These are phyloP conservation scores for Yamadazyma buinensis DNA, from an alignment of 1,139 yeast genomes.

Conservation along the genomic window DNA sequence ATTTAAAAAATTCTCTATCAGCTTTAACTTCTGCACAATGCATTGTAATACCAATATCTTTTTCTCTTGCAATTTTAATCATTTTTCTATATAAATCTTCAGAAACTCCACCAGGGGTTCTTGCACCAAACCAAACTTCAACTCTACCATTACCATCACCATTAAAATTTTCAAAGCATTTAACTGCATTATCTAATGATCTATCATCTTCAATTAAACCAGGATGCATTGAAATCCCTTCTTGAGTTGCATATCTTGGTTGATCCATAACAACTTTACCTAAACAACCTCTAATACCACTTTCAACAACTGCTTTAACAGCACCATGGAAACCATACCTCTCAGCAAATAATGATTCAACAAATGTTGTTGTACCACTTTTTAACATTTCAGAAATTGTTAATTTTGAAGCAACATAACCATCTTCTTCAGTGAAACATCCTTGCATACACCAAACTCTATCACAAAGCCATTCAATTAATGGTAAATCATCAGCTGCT, in stretches of 20 bases:
- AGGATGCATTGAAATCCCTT: slow-evolving; percentile 12
- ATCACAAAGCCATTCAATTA: slow-evolving; percentile 20
- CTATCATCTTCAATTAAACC: slow-evolving; percentile 12
- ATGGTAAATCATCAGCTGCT: slow-evolving; percentile 19
- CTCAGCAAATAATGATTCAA: slow-evolving; percentile 15
- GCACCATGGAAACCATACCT: slow-evolving; percentile 22
- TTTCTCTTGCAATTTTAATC: slow-evolving; percentile 14
- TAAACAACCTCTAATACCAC: slow-evolving; percentile 16
- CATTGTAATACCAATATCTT: slow-evolving; percentile 18
- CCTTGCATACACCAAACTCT: slow-evolving; percentile 23
- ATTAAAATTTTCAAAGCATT: slow-evolving; percentile 15
- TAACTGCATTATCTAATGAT: slow-evolving; percentile 9
- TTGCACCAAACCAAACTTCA: slow-evolving; percentile 19
- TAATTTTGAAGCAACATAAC: slow-evolving; percentile 19
- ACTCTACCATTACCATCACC: slow-evolving; percentile 19
- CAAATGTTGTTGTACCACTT: slow-evolving; percentile 21
- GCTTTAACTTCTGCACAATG: slow-evolving; percentile 20
- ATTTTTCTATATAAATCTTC: slow-evolving; percentile 13
- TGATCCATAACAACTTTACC: slow-evolving; percentile 19
- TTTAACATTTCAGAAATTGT: slow-evolving; percentile 20
- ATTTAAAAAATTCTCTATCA: slow-evolving; percentile 17
- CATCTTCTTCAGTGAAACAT: slow-evolving; percentile 18
- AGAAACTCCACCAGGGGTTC: slow-evolving; percentile 15
- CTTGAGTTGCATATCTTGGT: slow-evolving; percentile 14
- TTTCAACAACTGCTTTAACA: slow-evolving; percentile 18